Base-by-base conservation (phyloP, 805 yeast genomes). In the Candida ipomoeae region DNA sequence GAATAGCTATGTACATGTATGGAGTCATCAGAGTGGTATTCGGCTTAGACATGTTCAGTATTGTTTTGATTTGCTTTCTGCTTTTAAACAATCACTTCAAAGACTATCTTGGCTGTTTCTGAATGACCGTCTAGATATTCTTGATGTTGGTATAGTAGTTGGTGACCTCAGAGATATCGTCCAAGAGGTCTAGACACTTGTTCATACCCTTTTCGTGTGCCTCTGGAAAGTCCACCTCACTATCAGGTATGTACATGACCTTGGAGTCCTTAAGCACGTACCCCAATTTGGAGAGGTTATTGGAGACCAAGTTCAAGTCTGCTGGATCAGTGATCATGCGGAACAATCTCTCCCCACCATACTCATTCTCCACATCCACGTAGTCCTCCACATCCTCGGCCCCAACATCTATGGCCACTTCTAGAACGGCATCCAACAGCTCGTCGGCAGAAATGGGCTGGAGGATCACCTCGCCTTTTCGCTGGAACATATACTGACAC, bases 101-200 rank as follows among this genome's bases (percentile, higher is more conserved):
- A 26, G 1, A 26, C 29, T 10, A 26, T 26, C 11, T 37, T 37
- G 35, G 14, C 15, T 33, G 15, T 14, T 14, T 33, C 35, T 14
- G 8, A 14, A 14, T 33, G 15, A 13, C 35, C 15, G 18, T 14
- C 45, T 42, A 42, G 38, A 42, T 33, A 29, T 74, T 78, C 52
- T 71, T 76, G 57, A 81, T 71, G 63, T 89, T 92, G 31, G 88
- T 79, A 68, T 87, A 88, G 52, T 87, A 82, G 54, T 82, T 89
- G 6, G 89, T 82, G 18, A 92, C 87, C 59, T 94, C 98, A 45
- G 85, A 89, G n/a, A 89, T 70, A 33, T 84, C 89, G 48, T 89
- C 95, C 42, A 92, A 71, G 44, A 75, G 73, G 20, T 65, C 70
- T 33, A 85, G 65, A 34, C 90, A 80, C 60, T 82, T 86, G 14